These are phyloP conservation scores for Blakeslea trispora DNA, from an alignment of 371 early-diverging fungal species.

Conservation along the genomic window DNA sequence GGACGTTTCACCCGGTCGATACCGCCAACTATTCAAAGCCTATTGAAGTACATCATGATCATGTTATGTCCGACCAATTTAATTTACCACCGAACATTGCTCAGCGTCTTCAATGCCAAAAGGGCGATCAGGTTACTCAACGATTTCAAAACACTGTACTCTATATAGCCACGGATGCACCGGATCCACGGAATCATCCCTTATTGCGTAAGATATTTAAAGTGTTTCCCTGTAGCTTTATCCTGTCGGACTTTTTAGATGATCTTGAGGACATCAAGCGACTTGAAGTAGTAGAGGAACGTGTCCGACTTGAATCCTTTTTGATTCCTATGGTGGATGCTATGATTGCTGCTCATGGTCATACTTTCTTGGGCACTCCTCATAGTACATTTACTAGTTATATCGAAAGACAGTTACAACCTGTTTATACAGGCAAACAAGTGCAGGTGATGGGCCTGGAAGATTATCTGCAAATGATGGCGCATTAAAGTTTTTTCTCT, in stretches of 20 bases:
- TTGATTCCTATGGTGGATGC: conserved; percentile 69
- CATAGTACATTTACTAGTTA: conserved; percentile 62
- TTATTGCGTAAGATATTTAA: conserved; percentile 57
- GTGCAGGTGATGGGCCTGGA: conserved; percentile 21
- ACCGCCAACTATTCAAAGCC: conserved; percentile 27
- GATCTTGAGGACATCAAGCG: conserved; percentile 43
- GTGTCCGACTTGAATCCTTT: conserved; percentile 51
- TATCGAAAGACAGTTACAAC: conserved; percentile 60
- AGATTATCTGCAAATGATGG: conserved; percentile 17
- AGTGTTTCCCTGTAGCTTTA: conserved; percentile 63
- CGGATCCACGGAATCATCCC: conserved; percentile 53
- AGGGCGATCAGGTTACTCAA: background rate
- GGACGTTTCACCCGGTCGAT: conserved; percentile 28
- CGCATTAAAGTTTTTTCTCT: too few relatives aligned
- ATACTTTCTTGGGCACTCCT: conserved; percentile 57
- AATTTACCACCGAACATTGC: conserved; percentile 23
- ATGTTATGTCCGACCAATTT: conserved; percentile 20
- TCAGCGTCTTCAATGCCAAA: conserved; percentile 10
- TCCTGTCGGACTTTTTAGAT: conserved; percentile 53
- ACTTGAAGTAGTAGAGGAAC: conserved; percentile 51
- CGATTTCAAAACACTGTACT: conserved; percentile 37
- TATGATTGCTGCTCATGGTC: conserved; percentile 63
- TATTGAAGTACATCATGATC: conserved; percentile 16
- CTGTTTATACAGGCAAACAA: conserved; percentile 36
- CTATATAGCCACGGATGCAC: conserved; percentile 63